phyloP scores from a whole-genome alignment of 1,284 basidiomycete species.

The Austroboletus niveus region DNA sequence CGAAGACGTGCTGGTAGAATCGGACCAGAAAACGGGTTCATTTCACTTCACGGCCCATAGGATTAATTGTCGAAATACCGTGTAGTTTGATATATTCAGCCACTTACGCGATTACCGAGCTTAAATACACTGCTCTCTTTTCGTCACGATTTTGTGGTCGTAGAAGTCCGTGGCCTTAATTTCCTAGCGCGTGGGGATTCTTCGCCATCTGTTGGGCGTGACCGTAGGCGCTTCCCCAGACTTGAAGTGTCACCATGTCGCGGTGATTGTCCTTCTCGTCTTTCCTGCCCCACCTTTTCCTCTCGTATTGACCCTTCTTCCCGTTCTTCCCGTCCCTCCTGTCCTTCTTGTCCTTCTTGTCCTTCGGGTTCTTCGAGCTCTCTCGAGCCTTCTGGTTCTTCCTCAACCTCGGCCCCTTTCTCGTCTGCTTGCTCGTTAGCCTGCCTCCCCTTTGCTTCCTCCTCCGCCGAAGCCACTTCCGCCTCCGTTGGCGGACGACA shows the following conservation, averaged over 20 bases:
- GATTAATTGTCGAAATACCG: conserved; percentile 13
- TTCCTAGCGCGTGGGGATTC: conserved; percentile 17
- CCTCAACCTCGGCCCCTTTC: conserved; percentile 1
- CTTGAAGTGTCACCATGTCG: neutral
- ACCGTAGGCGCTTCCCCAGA: conserved; percentile 21
- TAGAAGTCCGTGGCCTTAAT: conserved; percentile 11
- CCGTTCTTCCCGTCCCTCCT: neutral
- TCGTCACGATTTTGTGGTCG: conserved; percentile 1
- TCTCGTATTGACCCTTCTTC: conserved; percentile 1
- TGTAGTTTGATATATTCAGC: conserved; percentile 6
- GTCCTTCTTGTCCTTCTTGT: conserved; percentile 1
- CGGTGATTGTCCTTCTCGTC: neutral
- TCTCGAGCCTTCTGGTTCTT: conserved; percentile 7
- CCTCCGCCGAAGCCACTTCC: conserved; percentile 19
- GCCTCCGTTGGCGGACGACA: conserved; percentile 24
- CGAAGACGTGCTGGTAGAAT: conserved; percentile 33
- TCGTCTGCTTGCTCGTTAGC: neutral
- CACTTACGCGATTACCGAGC: neutral
- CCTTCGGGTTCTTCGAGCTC: conserved; percentile 18
- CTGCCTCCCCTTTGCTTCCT: conserved; percentile 8
- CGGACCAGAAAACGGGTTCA: conserved; percentile 35
- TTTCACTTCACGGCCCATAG: conserved; percentile 31
- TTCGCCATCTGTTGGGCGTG: conserved; percentile 12
- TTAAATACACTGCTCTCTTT: neutral
- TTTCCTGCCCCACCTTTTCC: conserved; percentile 6